These are phyloP conservation scores for Sorghum bicolor DNA, from an alignment of 176 grass and related monocot species.

Conservation along the genomic window Sorghum_bicolor_NCBIv3 NC_012878.2:46137501-46138000, in stretches of 20 bases:
- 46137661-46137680: no score
- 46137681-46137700: neutral
- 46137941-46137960: slow-evolving; percentile 90
- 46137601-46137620: neutral
- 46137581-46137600: neutral
- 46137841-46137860: slow-evolving; percentile 61
- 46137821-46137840: slow-evolving; percentile 30
- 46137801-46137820: slow-evolving; percentile 19
- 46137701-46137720: neutral
- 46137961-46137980: slow-evolving; percentile 83
- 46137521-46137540: neutral
- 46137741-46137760: slow-evolving; percentile 16
- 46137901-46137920: slow-evolving; percentile 64
- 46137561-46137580: neutral
- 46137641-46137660: neutral
- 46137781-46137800: slow-evolving; percentile 5
- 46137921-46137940: slow-evolving; percentile 88
- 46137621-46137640: neutral
- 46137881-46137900: slow-evolving; percentile 52
- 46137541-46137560: neutral
- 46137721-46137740: neutral
- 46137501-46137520: neutral
- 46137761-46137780: neutral
- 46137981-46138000: slow-evolving; percentile 71
- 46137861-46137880: slow-evolving; percentile 47